Base-by-base conservation (phyloP, 75 land plant species). In the Cryptomeria japonica region DNA sequence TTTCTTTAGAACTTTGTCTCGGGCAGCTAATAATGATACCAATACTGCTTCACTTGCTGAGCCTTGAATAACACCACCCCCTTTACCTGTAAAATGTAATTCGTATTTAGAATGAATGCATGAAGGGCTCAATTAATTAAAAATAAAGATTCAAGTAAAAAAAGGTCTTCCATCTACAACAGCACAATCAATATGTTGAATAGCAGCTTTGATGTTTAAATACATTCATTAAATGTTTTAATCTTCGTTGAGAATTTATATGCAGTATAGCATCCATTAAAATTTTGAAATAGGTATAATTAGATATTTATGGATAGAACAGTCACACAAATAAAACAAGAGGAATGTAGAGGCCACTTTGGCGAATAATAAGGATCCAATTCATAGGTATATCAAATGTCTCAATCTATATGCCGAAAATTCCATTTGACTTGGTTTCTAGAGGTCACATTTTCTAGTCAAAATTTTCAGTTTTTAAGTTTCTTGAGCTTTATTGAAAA, bases 31-130 rank as follows among this genome's bases (percentile, higher is more conserved):
- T 84, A 96, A 53, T 38, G 87, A 93, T 88, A 94, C 95, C 79
- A 96, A 58, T 58, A 94, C 92, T 85, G 98, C 96, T 88, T 95
- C 98, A 90, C 98, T 95, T 51, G 98, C 94, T 28, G 96, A 92
- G 79, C 92, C 95, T 68, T 92, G 94, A 1, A 94, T 78, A 18
- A 94, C 95, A 9, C 95, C 95, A 8, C 95, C 95, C 61, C 96
- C 96, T 53, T 91, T 86, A 61, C 97, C 97, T 96, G 91, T 61
- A 89, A 89, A 49, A 68, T 36, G n/a, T 4, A 61, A 61, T 61
- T 61, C 28, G 4, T 61, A 19, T 61, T 56, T 61, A 61, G 25
- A 3, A 61, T 61, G 68, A 61, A 61, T 61, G 68, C 68, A 61
- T 22, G 25, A 22, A 61, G 28, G 68, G 6, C 7, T 5, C 0